Conservation (phyloP, 2,329 filamentous ascomycete genomes). For the Periglandula ipomoeae region DNA sequence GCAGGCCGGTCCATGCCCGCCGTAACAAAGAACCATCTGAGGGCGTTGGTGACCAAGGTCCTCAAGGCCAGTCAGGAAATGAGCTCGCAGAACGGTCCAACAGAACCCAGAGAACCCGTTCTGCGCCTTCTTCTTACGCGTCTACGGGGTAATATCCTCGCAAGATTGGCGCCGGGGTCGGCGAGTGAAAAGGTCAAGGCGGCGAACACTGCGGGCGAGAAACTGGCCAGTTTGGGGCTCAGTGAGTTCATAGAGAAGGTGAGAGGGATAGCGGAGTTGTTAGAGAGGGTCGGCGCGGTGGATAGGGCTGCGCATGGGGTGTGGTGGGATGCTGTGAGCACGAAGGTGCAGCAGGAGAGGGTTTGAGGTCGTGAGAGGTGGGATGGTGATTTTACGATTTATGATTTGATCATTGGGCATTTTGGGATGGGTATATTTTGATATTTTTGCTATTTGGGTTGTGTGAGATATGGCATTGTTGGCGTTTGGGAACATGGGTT, state of each 20-base stretch:
- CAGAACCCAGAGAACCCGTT: conserved; percentile 44
- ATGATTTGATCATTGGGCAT: background rate
- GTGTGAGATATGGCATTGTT: too few species aligned
- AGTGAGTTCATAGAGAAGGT: conserved; percentile 66
- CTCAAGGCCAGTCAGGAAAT: conserved; percentile 41
- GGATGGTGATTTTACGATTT: background rate
- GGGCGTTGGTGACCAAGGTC: conserved; percentile 48
- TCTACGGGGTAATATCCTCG: conserved; percentile 56
- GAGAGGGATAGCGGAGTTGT: conserved; percentile 58
- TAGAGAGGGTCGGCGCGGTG: conserved; percentile 55
- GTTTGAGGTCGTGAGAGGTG: too few species aligned
- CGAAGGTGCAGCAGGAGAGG: conserved; percentile 40
- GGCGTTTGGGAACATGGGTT: too few species aligned
- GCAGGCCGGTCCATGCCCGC: conserved; percentile 54
- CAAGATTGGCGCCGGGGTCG: conserved; percentile 54
- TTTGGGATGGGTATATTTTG: background rate
- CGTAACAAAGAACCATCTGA: conserved; percentile 50
- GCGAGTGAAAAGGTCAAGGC: conserved; percentile 62
- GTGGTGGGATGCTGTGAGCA: conserved; percentile 62
- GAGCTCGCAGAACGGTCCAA: conserved; percentile 20
- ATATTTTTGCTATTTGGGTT: too few species aligned
- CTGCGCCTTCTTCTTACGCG: conserved; percentile 60
- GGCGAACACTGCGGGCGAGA: conserved; percentile 59
- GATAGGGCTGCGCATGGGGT: conserved; percentile 58
- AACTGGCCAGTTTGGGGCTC: conserved; percentile 58